Evolutionary conservation across 495 filamentous ascomycete genomes (phyloP).

Genomic region (Aspergillus nanangensis): DNA sequence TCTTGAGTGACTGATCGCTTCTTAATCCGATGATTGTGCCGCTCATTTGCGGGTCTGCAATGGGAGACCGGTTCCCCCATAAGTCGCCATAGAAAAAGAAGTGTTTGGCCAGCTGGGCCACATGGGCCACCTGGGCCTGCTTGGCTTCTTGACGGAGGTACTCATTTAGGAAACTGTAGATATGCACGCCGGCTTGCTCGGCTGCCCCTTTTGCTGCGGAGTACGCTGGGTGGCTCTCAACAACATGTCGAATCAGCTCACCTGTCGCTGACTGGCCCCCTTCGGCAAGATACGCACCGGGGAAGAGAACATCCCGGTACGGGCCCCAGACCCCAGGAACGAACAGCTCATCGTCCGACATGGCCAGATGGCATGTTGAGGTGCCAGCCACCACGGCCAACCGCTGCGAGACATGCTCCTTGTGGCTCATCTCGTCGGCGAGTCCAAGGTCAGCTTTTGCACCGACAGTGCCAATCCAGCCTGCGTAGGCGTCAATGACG

Average conservation of each 20-base stretch:
- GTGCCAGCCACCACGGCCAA: constrained; percentile 93
- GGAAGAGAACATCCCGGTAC: constrained; percentile 87
- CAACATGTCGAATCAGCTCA: constrained; percentile 86
- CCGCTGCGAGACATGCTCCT: constrained; percentile 85
- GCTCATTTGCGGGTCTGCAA: constrained; percentile 88
- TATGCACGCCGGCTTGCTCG: constrained; percentile 70
- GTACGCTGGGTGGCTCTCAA: constrained; percentile 90
- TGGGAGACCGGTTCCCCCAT: constrained; percentile 94
- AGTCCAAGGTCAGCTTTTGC: constrained; percentile 75
- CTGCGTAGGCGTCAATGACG: constrained; percentile 98
- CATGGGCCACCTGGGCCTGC: constrained; percentile 61
- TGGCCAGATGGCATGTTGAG: constrained; percentile 93
- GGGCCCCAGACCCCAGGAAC: constrained; percentile 95
- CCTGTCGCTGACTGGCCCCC: constrained; percentile 95
- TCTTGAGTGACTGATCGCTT: constrained; percentile 77
- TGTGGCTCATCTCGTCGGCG: constrained; percentile 59
- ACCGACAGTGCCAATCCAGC: constrained; percentile 98
- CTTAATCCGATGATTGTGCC: constrained; percentile 82
- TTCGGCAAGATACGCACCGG: constrained; percentile 91
- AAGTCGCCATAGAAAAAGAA: constrained; percentile 98
- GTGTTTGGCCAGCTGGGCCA: constrained; percentile 83
- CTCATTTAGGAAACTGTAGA: constrained; percentile 91
- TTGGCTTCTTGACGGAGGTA: constrained; percentile 73
- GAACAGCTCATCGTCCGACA: constrained; percentile 88
- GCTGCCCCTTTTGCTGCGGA: constrained; percentile 70